Evolutionary conservation across 1,139 yeast species (phyloP).

Genomic region (Geotrichum histeridarum): DNA sequence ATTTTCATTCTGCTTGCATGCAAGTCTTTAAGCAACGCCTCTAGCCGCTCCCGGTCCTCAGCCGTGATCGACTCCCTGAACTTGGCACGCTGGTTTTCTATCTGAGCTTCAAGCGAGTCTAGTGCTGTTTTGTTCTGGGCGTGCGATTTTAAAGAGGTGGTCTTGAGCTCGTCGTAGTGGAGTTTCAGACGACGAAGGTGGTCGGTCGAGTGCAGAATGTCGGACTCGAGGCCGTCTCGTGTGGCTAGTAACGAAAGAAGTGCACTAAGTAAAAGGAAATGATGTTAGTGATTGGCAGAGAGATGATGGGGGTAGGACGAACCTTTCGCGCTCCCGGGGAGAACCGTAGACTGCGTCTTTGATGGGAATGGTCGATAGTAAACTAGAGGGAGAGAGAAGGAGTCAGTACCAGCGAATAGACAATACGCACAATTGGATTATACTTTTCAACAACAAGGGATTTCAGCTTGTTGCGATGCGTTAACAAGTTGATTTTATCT

Average conservation of each 20-base stretch:
- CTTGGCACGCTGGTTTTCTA: not conserved
- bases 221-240: slow-evolving; percentile 17
- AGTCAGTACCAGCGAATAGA: not conserved
- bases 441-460: slow-evolving; percentile 4
- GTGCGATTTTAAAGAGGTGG: not conserved
- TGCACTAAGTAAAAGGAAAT: not conserved
- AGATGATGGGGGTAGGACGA: not conserved
- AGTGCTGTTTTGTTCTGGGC: not conserved
- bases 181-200: not conserved
- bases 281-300: not conserved
- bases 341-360: slow-evolving; percentile 13
- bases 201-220: slow-evolving; percentile 7
- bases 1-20: not conserved
- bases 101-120: not conserved
- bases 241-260: slow-evolving; percentile 11
- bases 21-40: slow-evolving; percentile 5
- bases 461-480: slow-evolving; percentile 6
- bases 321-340: slow-evolving; percentile 1
- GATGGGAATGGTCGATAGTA: slow-evolving; percentile 4
- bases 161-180: not conserved
- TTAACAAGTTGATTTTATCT: slow-evolving; percentile 2
- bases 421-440: not conserved
- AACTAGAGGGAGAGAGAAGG: not conserved
- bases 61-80: not conserved
- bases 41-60: not conserved